These are phyloP conservation scores for Microsporum canis DNA, from an alignment of 2,329 filamentous ascomycete species.

Conservation along the genomic window DNA sequence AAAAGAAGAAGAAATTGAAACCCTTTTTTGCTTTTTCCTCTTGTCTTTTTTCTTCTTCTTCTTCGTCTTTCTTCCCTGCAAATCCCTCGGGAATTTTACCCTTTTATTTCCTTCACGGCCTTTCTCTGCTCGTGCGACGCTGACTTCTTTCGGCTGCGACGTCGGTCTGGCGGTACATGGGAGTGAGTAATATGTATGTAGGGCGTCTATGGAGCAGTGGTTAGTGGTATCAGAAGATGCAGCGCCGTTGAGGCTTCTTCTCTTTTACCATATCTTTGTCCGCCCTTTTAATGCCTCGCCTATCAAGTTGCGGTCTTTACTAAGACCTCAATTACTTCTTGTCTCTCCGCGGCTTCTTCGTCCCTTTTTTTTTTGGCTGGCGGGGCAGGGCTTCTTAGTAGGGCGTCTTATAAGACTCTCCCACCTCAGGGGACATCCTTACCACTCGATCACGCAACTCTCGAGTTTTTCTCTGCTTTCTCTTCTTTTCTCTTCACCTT, in stretches of 20 bases:
- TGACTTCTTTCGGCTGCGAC: not conserved
- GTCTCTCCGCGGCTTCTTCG: not conserved
- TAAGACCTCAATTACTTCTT: not conserved
- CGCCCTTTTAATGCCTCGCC: no score
- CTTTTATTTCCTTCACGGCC: not conserved
- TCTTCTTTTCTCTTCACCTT: not conserved
- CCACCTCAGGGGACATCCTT: not conserved
- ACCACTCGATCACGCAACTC: not conserved
- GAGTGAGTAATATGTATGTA: not conserved
- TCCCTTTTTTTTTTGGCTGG: not conserved
- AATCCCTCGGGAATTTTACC: not conserved
- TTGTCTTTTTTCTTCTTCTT: not conserved
- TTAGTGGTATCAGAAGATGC: not conserved
- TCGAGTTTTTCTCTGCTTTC: not conserved
- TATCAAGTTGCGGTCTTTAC: no score
- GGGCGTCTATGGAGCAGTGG: not conserved
- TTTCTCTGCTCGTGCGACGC: not conserved
- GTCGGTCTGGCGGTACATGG: not conserved
- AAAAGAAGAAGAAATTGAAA: not conserved
- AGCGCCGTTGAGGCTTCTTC: not conserved
- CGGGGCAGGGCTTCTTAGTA: not conserved
- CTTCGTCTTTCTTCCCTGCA: not conserved
- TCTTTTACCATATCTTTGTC: not conserved
- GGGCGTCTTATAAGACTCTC: not conserved
- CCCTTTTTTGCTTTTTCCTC: not conserved